Evolutionary conservation across 495 filamentous ascomycete genomes (phyloP).

Genomic region (Neurospora pannonica): DNA sequence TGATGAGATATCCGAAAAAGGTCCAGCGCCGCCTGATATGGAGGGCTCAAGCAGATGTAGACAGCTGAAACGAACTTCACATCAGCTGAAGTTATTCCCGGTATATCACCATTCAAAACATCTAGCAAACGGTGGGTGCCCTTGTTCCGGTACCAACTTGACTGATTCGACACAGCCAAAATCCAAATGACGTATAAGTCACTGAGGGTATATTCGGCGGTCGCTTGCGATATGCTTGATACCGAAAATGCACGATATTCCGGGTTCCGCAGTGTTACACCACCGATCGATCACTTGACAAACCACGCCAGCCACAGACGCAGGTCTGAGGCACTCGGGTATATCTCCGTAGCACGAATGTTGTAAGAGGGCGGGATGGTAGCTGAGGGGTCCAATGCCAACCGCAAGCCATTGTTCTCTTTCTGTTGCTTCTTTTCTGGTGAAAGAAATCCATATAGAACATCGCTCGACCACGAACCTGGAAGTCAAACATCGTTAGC

Average conservation of each 20-base stretch:
- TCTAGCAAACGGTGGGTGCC: neutral
- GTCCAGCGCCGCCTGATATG: neutral
- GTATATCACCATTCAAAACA: neutral
- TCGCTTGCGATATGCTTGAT: no score
- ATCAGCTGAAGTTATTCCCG: neutral
- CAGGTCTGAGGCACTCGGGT: neutral
- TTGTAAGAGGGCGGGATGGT: neutral
- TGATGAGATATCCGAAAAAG: neutral
- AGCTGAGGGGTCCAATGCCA: neutral
- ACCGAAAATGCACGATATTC: neutral
- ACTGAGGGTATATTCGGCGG: neutral
- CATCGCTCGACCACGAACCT: neutral
- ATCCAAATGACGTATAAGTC: neutral
- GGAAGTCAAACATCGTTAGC: neutral
- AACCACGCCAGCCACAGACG: neutral
- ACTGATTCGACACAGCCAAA: neutral
- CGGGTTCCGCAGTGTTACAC: neutral
- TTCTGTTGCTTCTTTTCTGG: neutral
- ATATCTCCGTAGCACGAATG: neutral
- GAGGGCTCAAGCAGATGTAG: neutral
- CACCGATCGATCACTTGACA: neutral
- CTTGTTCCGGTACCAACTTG: neutral
- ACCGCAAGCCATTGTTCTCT: neutral
- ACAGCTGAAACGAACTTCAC: neutral
- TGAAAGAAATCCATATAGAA: neutral